Evolutionary conservation across 768 basidiomycete species (phyloP).

Genomic region (Rickenella mellea): DNA sequence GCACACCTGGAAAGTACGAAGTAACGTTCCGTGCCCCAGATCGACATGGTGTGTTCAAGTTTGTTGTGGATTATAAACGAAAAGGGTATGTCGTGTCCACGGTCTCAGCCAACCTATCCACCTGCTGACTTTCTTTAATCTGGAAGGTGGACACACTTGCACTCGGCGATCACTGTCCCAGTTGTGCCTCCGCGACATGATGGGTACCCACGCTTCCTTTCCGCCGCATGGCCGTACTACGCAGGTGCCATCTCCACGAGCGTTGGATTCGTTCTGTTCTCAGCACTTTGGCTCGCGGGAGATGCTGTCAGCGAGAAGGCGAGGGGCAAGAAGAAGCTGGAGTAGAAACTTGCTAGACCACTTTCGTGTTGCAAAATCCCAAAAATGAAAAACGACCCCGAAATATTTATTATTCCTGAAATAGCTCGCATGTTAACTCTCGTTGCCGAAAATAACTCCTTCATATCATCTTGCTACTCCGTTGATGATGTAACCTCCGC

Average conservation of each 20-base stretch:
- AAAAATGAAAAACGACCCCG: too few relatives aligned
- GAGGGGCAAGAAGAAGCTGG: slow-evolving; percentile 36
- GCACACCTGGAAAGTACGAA: slow-evolving; percentile 58
- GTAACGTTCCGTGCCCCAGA: slow-evolving; percentile 88
- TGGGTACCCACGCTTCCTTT: slow-evolving; percentile 90
- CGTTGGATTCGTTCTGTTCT: slow-evolving; percentile 78
- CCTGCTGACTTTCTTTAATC: too few relatives aligned
- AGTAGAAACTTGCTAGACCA: slow-evolving; percentile 14
- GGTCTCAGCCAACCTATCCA: too few relatives aligned
- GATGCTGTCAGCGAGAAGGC: slow-evolving; percentile 48
- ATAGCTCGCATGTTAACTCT: too few relatives aligned
- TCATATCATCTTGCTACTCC: too few relatives aligned
- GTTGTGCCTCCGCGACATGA: slow-evolving; percentile 93
- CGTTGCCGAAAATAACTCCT: too few relatives aligned
- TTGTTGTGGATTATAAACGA: slow-evolving; percentile 84
- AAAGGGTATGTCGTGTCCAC: slow-evolving; percentile 50
- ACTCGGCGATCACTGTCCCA: slow-evolving; percentile 59
- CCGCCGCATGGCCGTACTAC: slow-evolving; percentile 95
- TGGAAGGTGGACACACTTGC: slow-evolving; percentile 60
- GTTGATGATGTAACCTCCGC: too few relatives aligned
- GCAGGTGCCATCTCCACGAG: slow-evolving; percentile 84
- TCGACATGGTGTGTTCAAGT: slow-evolving; percentile 97
- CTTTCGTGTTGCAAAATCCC: too few relatives aligned
- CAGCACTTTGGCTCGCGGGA: slow-evolving; percentile 78
- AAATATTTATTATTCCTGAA: too few relatives aligned